A percentile compares a stretch with the other conserved stretches of the same genome.
Conservation (phyloP, 2,329 filamentous ascomycete species). For the Ceratocystis colombiana region DNA sequence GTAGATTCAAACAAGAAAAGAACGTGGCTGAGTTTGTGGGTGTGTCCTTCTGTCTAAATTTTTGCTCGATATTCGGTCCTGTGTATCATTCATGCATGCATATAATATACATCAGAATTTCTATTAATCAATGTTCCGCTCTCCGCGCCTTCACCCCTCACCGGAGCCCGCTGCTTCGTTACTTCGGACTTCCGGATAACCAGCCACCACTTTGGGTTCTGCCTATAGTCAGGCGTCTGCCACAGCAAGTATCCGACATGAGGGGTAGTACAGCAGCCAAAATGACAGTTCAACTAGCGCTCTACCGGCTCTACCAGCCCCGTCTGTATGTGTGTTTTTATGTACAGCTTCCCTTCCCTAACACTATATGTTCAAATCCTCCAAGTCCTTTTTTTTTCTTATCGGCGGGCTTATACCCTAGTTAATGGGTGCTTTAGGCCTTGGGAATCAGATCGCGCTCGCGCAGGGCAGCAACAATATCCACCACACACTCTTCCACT, state of each 20-base stretch:
- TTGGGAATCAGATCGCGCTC: slow-evolving; percentile 43
- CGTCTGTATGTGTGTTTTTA: neutral
- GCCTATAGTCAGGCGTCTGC: neutral
- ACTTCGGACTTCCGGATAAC: slow-evolving; percentile 22
- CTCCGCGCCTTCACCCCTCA: neutral
- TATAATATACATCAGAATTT: neutral
- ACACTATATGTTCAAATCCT: neutral
- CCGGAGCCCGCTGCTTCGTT: neutral
- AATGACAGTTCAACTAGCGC: neutral
- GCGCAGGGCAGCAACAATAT: slow-evolving; percentile 72
- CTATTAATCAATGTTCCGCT: slow-evolving; percentile 1
- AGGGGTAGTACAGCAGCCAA: neutral
- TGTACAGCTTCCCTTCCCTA: slow-evolving; percentile 7
- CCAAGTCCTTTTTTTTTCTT: neutral
- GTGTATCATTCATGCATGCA: neutral
- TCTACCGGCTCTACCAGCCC: neutral
- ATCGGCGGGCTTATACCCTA: too few species aligned
- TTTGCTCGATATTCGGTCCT: neutral
- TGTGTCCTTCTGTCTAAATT: neutral
- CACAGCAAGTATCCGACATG: neutral
- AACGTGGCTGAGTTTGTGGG: neutral
- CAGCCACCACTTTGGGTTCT: slow-evolving; percentile 2
- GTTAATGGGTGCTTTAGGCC: slow-evolving; percentile 1
- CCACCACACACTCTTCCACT: slow-evolving; percentile 77
- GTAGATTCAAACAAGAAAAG: too few species aligned